phyloP scores from a whole-genome alignment of 208 protist genomes.

The Sergeia podlipaevii region DNA sequence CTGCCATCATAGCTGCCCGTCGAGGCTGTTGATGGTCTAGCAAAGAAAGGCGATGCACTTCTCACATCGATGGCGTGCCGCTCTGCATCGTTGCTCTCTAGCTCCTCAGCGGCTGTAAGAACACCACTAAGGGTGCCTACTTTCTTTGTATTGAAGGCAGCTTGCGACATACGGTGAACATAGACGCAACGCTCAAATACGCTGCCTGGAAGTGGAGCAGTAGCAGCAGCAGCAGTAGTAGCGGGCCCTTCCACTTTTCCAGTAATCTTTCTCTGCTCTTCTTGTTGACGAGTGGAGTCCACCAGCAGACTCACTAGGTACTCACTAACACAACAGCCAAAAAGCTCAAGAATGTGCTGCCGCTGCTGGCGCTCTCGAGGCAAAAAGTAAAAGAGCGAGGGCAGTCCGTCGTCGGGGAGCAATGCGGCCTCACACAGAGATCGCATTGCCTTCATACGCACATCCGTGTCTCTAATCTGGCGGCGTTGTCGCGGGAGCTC shows the following conservation, averaged over 20 bases:
- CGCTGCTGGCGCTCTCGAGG: slow-evolving; percentile 8
- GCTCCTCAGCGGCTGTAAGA: background rate
- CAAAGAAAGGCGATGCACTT: background rate
- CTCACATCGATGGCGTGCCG: background rate
- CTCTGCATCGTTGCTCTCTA: background rate
- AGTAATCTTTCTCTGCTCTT: background rate
- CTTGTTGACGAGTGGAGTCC: background rate
- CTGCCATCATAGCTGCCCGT: background rate
- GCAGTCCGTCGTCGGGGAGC: slow-evolving; percentile 41
- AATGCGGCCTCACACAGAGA: slow-evolving; percentile 22
- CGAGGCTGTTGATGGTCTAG: slow-evolving; percentile 3
- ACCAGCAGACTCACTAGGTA: slow-evolving; percentile 12
- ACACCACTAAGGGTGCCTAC: background rate
- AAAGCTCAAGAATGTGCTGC: slow-evolving; percentile 1
- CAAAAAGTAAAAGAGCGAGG: slow-evolving; percentile 36
- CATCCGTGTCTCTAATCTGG: background rate
- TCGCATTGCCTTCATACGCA: slow-evolving; percentile 11
- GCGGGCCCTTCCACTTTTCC: background rate
- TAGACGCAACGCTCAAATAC: slow-evolving; percentile 30
- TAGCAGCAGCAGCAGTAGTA: background rate
- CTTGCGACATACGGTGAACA: slow-evolving; percentile 33
- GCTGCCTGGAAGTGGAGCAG: slow-evolving; percentile 10
- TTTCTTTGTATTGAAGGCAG: slow-evolving; percentile 12
- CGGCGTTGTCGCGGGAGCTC: background rate
- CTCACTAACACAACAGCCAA: background rate